phyloP scores from a whole-genome alignment of 2,329 filamentous ascomycete species.

The Fusarium xyrophilum region DNA sequence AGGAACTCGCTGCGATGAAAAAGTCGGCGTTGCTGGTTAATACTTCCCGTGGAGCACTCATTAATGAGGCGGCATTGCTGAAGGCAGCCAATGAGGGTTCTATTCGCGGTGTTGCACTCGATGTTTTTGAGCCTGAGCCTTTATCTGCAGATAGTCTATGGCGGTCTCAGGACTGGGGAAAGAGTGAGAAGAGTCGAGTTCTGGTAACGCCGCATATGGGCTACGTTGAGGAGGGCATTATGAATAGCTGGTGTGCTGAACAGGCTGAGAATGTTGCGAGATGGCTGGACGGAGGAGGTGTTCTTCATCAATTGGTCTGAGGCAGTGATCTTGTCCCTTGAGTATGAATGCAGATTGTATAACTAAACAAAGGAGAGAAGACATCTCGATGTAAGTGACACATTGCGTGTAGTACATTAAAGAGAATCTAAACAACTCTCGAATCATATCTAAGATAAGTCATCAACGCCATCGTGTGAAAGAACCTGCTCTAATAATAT shows the following conservation, averaged over 20 bases:
- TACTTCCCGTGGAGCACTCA: background rate
- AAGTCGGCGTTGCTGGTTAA: background rate
- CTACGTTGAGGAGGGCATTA: background rate
- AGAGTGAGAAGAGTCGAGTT: background rate
- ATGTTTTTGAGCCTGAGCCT: background rate
- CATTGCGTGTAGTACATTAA: background rate
- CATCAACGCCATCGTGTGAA: background rate
- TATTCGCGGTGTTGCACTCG: background rate
- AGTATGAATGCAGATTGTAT: background rate
- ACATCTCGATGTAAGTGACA: background rate
- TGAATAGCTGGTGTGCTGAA: conserved; percentile 5
- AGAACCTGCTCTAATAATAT: background rate
- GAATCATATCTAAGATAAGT: background rate
- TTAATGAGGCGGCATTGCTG: background rate
- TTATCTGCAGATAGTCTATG: background rate
- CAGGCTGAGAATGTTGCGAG: conserved; percentile 4
- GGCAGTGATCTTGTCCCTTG: fast-evolving
- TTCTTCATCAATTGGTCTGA: background rate
- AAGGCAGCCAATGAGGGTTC: background rate
- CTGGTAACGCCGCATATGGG: conserved; percentile 2
- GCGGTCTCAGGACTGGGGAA: background rate
- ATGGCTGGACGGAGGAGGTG: background rate
- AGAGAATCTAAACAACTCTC: background rate
- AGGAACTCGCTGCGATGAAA: background rate
- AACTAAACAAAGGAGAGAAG: background rate